A percentile compares a stretch with the other conserved stretches of the same genome.
phyloP scores from a whole-genome alignment of 345 rosid genomes.

The Hypericum perforatum region DNA sequence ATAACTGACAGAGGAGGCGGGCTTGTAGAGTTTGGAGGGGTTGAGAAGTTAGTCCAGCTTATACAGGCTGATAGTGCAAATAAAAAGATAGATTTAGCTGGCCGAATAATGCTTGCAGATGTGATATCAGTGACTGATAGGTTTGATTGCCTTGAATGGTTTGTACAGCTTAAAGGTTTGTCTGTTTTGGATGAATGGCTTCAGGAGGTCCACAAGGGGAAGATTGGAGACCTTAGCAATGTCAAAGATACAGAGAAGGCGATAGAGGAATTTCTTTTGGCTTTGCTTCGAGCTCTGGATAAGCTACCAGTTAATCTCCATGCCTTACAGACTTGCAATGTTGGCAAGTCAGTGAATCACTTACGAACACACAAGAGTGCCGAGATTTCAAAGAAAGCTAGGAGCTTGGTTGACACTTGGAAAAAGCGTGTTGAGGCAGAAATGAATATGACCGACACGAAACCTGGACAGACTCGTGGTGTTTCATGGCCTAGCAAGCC shows the following conservation, averaged over 20 bases:
- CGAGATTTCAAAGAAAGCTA: constrained; percentile 83
- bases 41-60: constrained; percentile 69
- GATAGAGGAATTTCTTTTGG: constrained; percentile 63
- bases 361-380: constrained; percentile 63
- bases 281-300: constrained; percentile 78
- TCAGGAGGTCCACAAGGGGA: constrained; percentile 87
- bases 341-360: constrained; percentile 88
- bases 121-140: constrained; percentile 76
- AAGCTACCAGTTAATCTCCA: constrained; percentile 84
- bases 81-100: constrained; percentile 55
- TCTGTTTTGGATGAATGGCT: constrained; percentile 93
- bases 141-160: constrained; percentile 60
- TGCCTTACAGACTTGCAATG: constrained; percentile 80
- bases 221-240: constrained; percentile 54
- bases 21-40: constrained; percentile 64
- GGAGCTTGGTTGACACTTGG: constrained; percentile 91
- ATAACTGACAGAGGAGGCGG: constrained; percentile 75
- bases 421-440: constrained; percentile 94
- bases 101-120: constrained; percentile 57
- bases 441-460: constrained; percentile 49
- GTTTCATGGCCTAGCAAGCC: constrained; percentile 58
- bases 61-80: constrained; percentile 60
- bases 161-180: constrained; percentile 79
- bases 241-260: constrained; percentile 56
- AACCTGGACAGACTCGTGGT: constrained; percentile 51